These are phyloP conservation scores for Solanum tarapatanum DNA, from an alignment of 257 asterid genomes.

Conservation along the genomic window DNA sequence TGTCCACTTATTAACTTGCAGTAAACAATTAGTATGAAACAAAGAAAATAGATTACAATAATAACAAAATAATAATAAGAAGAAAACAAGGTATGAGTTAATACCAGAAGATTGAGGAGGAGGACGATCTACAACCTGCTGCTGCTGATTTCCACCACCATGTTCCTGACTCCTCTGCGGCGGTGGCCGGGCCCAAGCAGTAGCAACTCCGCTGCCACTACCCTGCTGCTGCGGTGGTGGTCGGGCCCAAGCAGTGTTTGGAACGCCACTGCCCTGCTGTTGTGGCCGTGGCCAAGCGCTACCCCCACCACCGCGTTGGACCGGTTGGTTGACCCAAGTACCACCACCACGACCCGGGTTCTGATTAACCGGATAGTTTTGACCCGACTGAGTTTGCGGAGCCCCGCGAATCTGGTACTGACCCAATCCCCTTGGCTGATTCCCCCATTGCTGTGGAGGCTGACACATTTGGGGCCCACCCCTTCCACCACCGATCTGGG, in stretches of 20 bases:
- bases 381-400: background rate
- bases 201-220: background rate
- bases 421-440: background rate
- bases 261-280: background rate
- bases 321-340: background rate
- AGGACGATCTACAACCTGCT: conserved; percentile 6
- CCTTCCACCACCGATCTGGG: background rate
- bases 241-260: background rate
- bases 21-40: background rate
- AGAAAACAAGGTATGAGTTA: background rate
- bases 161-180: background rate
- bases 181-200: conserved; percentile 6
- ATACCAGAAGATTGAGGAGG: conserved; percentile 27
- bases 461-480: conserved; percentile 1
- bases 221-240: background rate
- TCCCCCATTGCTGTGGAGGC: conserved; percentile 8
- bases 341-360: background rate
- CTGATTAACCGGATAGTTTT: background rate
- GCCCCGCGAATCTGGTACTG: background rate
- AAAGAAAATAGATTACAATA: background rate
- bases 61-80: background rate
- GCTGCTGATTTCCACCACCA: background rate
- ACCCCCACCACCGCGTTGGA: background rate
- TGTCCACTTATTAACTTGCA: background rate
- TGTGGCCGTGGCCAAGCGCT: background rate